Evolutionary conservation across 345 rosid genomes (phyloP), one percentile per base, ranked within the genome.

Genomic region (Microcos paniculata): DNA sequence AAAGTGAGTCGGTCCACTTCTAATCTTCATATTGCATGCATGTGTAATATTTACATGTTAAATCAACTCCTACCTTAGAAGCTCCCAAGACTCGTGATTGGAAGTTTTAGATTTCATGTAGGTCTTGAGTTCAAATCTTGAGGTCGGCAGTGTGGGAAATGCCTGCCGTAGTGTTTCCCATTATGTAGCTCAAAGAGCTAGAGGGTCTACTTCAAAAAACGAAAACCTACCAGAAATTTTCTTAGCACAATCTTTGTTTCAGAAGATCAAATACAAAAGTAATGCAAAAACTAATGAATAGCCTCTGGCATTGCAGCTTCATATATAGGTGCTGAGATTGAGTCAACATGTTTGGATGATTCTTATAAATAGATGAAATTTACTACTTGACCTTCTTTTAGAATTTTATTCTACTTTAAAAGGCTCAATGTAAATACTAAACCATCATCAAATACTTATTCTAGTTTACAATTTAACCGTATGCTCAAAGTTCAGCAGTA

Each of bases 1-100:
- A 86, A 84, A 86, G 98, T 92, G 33, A 85, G 93, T 85, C 43
- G 3, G 49, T 51, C 55, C 4, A 74, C 14, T 52, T 62, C 33
- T 62, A 68, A 48, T 42, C 5, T 26, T 49, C 42, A 28, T 30
- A 48, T 68, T 9, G 28, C 28, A 30, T 49, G 26, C 55, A 48
- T 16, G 12, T 57, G 3, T 24, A 4, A 23, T 6, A 12, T 46
- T 46, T 45, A 45, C 8, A 45, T 42, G 49, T 43, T 43, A 21
- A 23, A 66, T 45, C 53, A 66, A 43, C 51, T 43, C 43, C 21
- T 43, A 43, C 9, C 33, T 31, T 24, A 26, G 33, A 66, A 43
- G 71, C 6, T 30, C 33, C 31, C 35, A 13, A 24, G 33, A 52
- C 28, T 4, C 0, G 31, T 42, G 51, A 65, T 24, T 14, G 70